Base-by-base conservation (phyloP, 306 rosid species). In the Cucumis hystrix region DNA sequence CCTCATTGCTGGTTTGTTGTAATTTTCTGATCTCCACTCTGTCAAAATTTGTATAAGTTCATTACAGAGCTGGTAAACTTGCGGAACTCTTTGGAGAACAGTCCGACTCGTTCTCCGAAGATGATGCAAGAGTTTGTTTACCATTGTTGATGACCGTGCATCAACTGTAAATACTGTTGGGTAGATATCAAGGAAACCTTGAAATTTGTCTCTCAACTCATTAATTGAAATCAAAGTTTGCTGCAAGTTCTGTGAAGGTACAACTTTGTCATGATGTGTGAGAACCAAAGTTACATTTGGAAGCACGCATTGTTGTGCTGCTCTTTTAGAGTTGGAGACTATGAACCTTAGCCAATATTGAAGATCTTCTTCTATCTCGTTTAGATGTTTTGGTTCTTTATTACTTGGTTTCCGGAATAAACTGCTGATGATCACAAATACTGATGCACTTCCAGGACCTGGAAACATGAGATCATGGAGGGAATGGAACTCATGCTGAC, bases 381-480 rank as follows among this genome's bases (percentile, higher is more conserved):
- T 28, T 0, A 93, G 68, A 25, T 80, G 86, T 80, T 92, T 95
- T 12, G 85, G 90, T 84, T 96, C 96, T 88, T 80, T 86, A 78
- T 95, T 90, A 86, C 84, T 83, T 7, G 93, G 93, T 70, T 89
- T 96, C 83, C 88, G 83, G 75, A 88, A 89, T 76, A 96, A 83
- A 84, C 99, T 91, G 35, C 83, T 87, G 80, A 89, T 82, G 74
- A 96, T 83, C 39, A 96, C 59, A 82, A 95, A 96, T 71, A 88
- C 79, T 6, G 99, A 92, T 14, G 98, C 98, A 78, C 93, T 95
- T 7, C 99, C 97, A 61, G 90, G 91, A 28, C 99, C 99, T 0
- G 93, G 99, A 79, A 92, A 96, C 98, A 96, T 91, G 84, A 92
- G 97, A 83, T 95, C 98, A 66, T 92, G 99, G 78, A 92, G 97